Evolutionary conservation across 2,329 filamentous ascomycete species (phyloP), one percentile per base, ranked within the genome.

Genomic region (Aureobasidium pullulans): DNA sequence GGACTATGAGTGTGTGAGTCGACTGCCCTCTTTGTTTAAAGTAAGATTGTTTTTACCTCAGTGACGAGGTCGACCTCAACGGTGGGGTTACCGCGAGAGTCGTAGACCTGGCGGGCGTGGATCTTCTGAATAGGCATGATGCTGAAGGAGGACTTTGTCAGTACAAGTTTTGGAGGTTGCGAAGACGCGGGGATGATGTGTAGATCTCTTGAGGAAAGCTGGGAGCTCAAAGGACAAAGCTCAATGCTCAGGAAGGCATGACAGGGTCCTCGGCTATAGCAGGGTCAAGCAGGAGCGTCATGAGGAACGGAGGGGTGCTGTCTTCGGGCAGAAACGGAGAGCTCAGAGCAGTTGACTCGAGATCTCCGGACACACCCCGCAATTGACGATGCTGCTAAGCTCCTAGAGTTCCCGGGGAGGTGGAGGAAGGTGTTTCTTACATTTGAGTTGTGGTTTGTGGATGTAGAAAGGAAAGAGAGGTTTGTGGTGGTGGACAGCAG

Each of bases 21-120:
- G 23, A 23, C 23, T 23, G 23, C 3, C 23, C 3, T 23, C 23
- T 23, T 23, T 23, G 23, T 23, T 23, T 23, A 23, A 3, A 4
- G 23, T 23, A 23, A 23, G 23, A 23, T 23, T 23, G 23, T 23
- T 23, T 23, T 23, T 23, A 23, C 23, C 23, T 23, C 23, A 70
- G 92, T 96, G 79, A 96, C 88, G 70, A 96, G 85, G 76, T 96
- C 93, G 72, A 97, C 93, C 84, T 97, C 93, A 73, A 96, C 93
- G 75, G 94, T 99, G 72, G 94, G 94, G 87, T 99, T 99, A 76
- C 85, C 85, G 68, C 94, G 93, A 77, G 94, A 97, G 85, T 99
- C 94, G 85, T 80, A 99, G 82, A 99, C 91, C 73, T 88, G 92
- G 75, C 94, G 78, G 65, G 77, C 77, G 75, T 80, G 77, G 70